phyloP scores from a whole-genome alignment of 169 alveolate species.

The Besnoitia besnoiti region DNA sequence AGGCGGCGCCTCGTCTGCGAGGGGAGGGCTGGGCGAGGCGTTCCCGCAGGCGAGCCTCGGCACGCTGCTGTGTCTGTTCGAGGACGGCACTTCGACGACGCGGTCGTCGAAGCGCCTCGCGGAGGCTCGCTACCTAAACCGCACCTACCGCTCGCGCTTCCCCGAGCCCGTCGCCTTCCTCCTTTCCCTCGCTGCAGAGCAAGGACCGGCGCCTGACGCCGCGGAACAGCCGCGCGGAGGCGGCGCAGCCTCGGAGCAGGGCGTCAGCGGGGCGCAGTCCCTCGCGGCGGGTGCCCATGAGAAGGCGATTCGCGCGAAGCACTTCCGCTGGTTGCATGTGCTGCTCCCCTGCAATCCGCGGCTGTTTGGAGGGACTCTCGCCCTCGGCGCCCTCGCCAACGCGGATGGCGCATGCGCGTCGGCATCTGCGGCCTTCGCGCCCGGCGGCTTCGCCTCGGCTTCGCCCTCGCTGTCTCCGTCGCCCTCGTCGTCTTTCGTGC shows the following conservation, averaged over 20 bases:
- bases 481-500: background rate
- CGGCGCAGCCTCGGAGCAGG: background rate
- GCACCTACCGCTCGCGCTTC: conserved; percentile 13
- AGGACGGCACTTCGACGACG: background rate
- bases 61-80: conserved; percentile 17
- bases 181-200: conserved; percentile 1
- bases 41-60: too few relatives aligned
- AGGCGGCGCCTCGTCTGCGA: too few relatives aligned
- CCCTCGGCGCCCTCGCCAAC: background rate
- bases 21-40: too few relatives aligned
- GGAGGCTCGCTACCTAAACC: background rate
- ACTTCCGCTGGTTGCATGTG: background rate
- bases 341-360: conserved; percentile 11
- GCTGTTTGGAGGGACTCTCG: background rate
- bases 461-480: background rate
- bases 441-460: background rate
- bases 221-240: background rate
- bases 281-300: background rate
- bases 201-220: background rate
- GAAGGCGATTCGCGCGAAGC: background rate
- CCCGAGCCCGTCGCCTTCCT: conserved; percentile 23
- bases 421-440: too few relatives aligned
- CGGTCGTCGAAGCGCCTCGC: conserved; percentile 5
- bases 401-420: too few relatives aligned
- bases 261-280: background rate